phyloP scores from a whole-genome alignment of 306 rosid species.

The Pyrus bretschneideri region DNA sequence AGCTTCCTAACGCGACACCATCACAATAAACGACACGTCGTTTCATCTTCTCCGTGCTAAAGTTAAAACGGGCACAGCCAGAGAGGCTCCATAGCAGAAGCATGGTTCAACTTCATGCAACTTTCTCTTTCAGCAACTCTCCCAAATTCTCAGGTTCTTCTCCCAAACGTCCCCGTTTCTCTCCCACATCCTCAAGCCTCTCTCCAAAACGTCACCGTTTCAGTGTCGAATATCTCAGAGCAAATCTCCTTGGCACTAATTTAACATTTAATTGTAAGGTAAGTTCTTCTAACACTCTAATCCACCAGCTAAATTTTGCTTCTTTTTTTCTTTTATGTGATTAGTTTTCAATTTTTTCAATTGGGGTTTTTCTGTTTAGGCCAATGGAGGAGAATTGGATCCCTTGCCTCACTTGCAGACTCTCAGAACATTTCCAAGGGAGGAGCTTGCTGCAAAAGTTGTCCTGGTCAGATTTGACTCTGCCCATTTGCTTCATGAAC shows the following conservation, averaged over 20 bases:
- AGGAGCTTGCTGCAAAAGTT: conserved; percentile 65
- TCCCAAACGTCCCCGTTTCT: background rate
- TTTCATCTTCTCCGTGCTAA: background rate
- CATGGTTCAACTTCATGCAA: conserved; percentile 3
- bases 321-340: background rate
- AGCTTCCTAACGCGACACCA: background rate
- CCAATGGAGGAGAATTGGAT: conserved; percentile 41
- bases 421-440: conserved; percentile 62
- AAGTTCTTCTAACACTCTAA: background rate
- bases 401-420: conserved; percentile 63
- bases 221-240: background rate
- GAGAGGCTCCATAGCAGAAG: background rate
- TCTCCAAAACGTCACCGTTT: background rate
- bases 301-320: background rate
- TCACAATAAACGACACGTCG: background rate
- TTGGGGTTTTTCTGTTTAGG: conserved; percentile 29
- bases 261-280: conserved; percentile 6
- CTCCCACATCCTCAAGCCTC: background rate
- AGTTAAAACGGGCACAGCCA: background rate
- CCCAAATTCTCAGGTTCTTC: background rate
- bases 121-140: background rate
- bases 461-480: conserved; percentile 84
- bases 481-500: conserved; percentile 41
- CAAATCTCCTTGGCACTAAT: background rate
- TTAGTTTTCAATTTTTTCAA: background rate